These are phyloP conservation scores for Crithidia sp. DNA, from an alignment of 208 protist species.

Conservation along the genomic window DNA sequence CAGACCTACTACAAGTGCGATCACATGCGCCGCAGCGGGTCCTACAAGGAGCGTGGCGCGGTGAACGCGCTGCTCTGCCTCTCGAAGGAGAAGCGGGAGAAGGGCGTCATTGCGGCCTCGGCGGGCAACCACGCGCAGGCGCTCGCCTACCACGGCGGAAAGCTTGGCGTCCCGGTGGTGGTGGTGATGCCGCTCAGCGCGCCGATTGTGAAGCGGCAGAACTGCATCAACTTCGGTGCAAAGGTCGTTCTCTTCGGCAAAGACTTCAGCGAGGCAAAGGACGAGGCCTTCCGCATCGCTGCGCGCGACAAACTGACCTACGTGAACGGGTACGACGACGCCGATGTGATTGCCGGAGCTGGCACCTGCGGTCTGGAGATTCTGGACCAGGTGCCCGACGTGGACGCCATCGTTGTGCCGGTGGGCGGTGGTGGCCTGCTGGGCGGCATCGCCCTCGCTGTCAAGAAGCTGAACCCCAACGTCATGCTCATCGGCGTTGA, in stretches of 20 bases:
- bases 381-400: constrained; percentile 80
- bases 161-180: constrained; percentile 84
- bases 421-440: constrained; percentile 91
- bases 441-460: constrained; percentile 80
- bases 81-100: constrained; percentile 49
- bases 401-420: constrained; percentile 89
- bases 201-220: constrained; percentile 86
- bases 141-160: constrained; percentile 86
- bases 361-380: constrained; percentile 92
- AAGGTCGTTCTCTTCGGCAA: constrained; percentile 73
- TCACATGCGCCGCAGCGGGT: constrained; percentile 71
- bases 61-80: constrained; percentile 87
- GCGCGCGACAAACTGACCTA: constrained; percentile 55
- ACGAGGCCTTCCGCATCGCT: constrained; percentile 48
- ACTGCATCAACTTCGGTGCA: constrained; percentile 73
- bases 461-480: constrained; percentile 82
- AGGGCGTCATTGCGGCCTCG: constrained; percentile 86
- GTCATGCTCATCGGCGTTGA: constrained; percentile 89
- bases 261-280: constrained; percentile 83
- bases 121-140: constrained; percentile 93
- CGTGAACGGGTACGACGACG: constrained; percentile 93
- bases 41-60: constrained; percentile 93
- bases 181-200: constrained; percentile 91
- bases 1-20: constrained; percentile 75
- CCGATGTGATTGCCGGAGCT: constrained; percentile 82